phyloP scores from a whole-genome alignment of 768 basidiomycete genomes.

The Strobilomyces dryophilus region DNA sequence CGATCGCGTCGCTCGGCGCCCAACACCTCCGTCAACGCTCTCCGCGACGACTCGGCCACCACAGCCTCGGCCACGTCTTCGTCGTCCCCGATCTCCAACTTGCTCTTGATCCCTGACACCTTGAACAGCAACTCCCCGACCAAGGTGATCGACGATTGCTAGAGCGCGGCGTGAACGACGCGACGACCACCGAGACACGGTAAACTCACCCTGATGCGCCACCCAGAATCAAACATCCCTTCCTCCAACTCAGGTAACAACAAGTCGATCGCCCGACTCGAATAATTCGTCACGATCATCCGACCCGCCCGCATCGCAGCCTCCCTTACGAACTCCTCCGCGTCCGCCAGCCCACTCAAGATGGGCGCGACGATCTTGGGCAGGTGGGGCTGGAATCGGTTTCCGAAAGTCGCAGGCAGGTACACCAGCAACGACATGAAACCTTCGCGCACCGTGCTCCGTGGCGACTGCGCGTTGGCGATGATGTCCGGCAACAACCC shows the following conservation, averaged over 20 bases:
- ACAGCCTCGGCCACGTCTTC: conserved; percentile 60
- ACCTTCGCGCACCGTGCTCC: conserved; percentile 91
- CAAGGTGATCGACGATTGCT: conserved; percentile 95
- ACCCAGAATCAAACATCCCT: conserved; percentile 92
- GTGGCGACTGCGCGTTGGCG: conserved; percentile 82
- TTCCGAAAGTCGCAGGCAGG: conserved; percentile 93
- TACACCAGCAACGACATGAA: conserved; percentile 98
- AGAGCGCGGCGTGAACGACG: neutral
- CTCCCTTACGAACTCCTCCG: conserved; percentile 93
- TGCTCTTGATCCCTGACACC: conserved; percentile 92
- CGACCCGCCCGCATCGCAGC: conserved; percentile 98
- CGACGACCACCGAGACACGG: neutral
- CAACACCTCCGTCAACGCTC: conserved; percentile 82
- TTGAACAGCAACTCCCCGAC: conserved; percentile 96
- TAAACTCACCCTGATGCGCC: conserved; percentile 83
- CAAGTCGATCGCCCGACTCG: conserved; percentile 86
- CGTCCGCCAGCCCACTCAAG: conserved; percentile 84
- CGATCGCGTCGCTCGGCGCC: conserved; percentile 87
- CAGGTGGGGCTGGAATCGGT: conserved; percentile 93
- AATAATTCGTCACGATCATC: conserved; percentile 96
- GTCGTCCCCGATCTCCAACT: conserved; percentile 72
- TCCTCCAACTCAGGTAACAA: conserved; percentile 90
- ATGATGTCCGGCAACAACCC: conserved; percentile 93
- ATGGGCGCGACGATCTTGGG: conserved; percentile 94
- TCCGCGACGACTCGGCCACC: conserved; percentile 74